These are phyloP conservation scores for Parachaetomium inaequale DNA, from an alignment of 495 filamentous ascomycete species.

Conservation along the genomic window DNA sequence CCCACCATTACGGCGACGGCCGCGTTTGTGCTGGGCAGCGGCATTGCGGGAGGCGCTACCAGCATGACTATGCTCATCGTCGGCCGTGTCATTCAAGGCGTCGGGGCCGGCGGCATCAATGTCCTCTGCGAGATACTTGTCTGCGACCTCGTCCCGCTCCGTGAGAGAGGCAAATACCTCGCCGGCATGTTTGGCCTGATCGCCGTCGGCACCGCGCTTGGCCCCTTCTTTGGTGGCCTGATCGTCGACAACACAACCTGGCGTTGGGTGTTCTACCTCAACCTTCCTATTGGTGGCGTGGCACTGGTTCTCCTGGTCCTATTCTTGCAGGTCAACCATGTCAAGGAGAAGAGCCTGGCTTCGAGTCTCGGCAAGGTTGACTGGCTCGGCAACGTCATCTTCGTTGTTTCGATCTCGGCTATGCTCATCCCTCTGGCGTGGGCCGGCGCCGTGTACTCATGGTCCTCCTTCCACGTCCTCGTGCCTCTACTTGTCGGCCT, in stretches of 20 bases:
- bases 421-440: too few relatives aligned
- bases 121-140: slow-evolving; percentile 67
- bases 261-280: slow-evolving; percentile 40
- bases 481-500: too few relatives aligned
- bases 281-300: slow-evolving; percentile 32
- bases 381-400: slow-evolving; percentile 31
- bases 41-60: slow-evolving; percentile 20
- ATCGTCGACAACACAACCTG: slow-evolving; percentile 50
- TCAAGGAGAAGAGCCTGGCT: slow-evolving; percentile 19
- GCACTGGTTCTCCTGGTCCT: slow-evolving; percentile 28
- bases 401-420: too few relatives aligned
- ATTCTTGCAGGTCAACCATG: slow-evolving; percentile 34
- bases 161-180: slow-evolving; percentile 55
- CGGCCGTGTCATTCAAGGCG: slow-evolving; percentile 71
- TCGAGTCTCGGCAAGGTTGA: slow-evolving; percentile 28
- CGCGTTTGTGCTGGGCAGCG: neutral
- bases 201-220: slow-evolving; percentile 62
- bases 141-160: slow-evolving; percentile 69
- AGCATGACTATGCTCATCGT: slow-evolving; percentile 59
- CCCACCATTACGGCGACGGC: slow-evolving; percentile 18
- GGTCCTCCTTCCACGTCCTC: too few relatives aligned
- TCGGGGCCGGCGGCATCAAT: slow-evolving; percentile 72
- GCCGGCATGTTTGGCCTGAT: slow-evolving; percentile 52
- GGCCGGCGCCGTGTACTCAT: too few relatives aligned
- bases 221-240: slow-evolving; percentile 67